Percentiles rank a stretch among this genome's conserved stretches.
Conservation (phyloP, 805 yeast species). For the Starmera amethionina region DNA sequence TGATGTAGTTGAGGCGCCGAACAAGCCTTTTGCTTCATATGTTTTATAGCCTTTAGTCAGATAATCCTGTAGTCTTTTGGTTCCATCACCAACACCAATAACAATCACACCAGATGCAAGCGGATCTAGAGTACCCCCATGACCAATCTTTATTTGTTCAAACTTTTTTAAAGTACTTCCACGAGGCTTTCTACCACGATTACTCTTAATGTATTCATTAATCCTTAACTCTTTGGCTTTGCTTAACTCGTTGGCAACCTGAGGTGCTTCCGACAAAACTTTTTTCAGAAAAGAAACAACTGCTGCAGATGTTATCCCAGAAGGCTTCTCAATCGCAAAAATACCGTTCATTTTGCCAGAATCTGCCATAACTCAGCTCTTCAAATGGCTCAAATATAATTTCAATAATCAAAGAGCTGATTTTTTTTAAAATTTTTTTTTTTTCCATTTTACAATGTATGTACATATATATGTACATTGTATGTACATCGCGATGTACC, state of each 20-base stretch:
- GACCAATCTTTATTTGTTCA: slow-evolving; percentile 80
- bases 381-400: too few species aligned
- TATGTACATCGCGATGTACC: too few species aligned
- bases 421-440: too few species aligned
- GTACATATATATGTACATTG: too few species aligned
- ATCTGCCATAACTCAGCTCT: not conserved
- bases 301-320: slow-evolving; percentile 73
- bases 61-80: slow-evolving; percentile 67
- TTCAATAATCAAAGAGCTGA: too few species aligned
- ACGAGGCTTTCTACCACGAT: slow-evolving; percentile 36
- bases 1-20: slow-evolving; percentile 88
- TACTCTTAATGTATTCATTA: slow-evolving; percentile 26
- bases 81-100: slow-evolving; percentile 87
- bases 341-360: slow-evolving; percentile 66
- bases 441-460: too few species aligned
- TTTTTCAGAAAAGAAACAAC: slow-evolving; percentile 59
- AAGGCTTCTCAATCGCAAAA: slow-evolving; percentile 85
- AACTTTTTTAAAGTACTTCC: slow-evolving; percentile 40
- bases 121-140: slow-evolving; percentile 97
- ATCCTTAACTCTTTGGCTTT: slow-evolving; percentile 35
- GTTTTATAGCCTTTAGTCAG: slow-evolving; percentile 67
- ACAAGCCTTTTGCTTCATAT: slow-evolving; percentile 74
- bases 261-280: slow-evolving; percentile 47
- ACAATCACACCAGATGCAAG: slow-evolving; percentile 91
- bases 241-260: slow-evolving; percentile 45